A percentile compares a stretch with the other conserved stretches of the same genome.
These are phyloP conservation scores for Oryza longistaminata DNA, from an alignment of 176 grass and related monocot genomes.

Conservation along the genomic window DNA sequence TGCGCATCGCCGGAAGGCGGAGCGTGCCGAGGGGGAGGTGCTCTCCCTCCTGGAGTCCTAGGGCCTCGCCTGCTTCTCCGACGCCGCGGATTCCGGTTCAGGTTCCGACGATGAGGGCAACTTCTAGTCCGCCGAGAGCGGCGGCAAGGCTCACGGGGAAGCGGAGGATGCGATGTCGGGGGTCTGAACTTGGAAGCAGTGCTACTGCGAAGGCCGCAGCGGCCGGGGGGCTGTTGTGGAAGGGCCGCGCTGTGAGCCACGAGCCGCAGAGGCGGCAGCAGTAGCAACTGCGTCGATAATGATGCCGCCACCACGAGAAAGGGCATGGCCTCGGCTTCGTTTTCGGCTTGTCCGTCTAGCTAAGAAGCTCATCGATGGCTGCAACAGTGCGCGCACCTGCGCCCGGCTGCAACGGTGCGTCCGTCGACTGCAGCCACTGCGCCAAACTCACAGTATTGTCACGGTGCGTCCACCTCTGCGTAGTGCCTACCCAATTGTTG, in stretches of 20 bases:
- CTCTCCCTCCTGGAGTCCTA: constrained; percentile 67
- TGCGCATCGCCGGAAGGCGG: constrained; percentile 60
- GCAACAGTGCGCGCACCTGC: no score
- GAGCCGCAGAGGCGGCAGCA: constrained; percentile 43
- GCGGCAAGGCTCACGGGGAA: constrained; percentile 32
- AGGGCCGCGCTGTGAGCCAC: constrained; percentile 51
- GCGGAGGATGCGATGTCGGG: constrained; percentile 64
- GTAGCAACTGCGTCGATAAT: neutral
- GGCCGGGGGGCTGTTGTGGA: constrained; percentile 70
- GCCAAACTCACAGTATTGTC: no score
- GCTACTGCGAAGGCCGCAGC: neutral
- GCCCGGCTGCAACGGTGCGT: no score
- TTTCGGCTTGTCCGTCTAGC: no score
- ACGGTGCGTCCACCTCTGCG: no score
- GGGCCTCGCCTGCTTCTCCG: constrained; percentile 48
- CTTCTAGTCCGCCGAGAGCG: neutral
- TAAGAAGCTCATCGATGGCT: no score
- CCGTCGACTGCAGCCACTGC: no score
- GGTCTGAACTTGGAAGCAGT: constrained; percentile 48
- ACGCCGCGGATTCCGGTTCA: constrained; percentile 54
- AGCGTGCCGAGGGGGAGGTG: constrained; percentile 61
- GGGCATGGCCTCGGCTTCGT: no score
- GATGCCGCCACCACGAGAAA: no score
- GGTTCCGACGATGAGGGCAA: constrained; percentile 34
- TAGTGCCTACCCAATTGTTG: no score